Evolutionary conservation across 148 eudicot species (phyloP).

Genomic region (Silene uniflora): DNA sequence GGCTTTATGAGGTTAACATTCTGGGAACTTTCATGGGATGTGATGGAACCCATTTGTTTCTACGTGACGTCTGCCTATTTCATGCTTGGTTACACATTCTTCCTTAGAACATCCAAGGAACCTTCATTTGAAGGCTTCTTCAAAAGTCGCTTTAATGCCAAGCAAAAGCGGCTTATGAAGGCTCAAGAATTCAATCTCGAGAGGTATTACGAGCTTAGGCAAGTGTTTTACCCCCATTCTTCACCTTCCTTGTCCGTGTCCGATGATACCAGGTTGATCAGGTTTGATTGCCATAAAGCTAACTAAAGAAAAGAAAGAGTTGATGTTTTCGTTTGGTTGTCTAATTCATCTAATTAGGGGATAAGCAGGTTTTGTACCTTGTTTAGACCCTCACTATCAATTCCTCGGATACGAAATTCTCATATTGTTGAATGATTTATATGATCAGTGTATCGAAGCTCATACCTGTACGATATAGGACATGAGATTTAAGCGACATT

Average conservation of each 20-base stretch:
- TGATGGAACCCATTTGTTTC: constrained; percentile 96
- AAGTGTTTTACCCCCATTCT: constrained; percentile 34
- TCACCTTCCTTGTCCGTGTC: constrained; percentile 6
- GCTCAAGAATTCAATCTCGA: constrained; percentile 45
- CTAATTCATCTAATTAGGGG: constrained; percentile 13
- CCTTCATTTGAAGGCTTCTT: constrained; percentile 84
- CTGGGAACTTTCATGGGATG: constrained; percentile 98
- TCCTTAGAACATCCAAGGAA: constrained; percentile 76
- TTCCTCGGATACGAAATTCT: background rate
- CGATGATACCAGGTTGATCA: constrained; percentile 21
- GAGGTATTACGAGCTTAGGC: constrained; percentile 55
- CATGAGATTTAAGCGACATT: background rate
- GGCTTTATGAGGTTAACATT: constrained; percentile 90
- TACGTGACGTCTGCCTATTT: constrained; percentile 76
- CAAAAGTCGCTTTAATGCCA: constrained; percentile 62
- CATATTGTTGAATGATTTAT: background rate
- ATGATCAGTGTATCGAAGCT: background rate
- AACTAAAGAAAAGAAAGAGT: constrained; percentile 12
- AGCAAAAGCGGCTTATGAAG: constrained; percentile 58
- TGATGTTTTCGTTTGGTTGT: background rate
- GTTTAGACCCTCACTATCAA: background rate
- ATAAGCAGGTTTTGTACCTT: background rate
- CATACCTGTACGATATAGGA: background rate
- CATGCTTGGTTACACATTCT: constrained; percentile 81
- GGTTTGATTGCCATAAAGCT: constrained; percentile 15